A percentile compares a stretch with the other conserved stretches of the same genome.
Conservation (phyloP, 2,329 filamentous ascomycete genomes). For the Cladosporium sp. region DNA sequence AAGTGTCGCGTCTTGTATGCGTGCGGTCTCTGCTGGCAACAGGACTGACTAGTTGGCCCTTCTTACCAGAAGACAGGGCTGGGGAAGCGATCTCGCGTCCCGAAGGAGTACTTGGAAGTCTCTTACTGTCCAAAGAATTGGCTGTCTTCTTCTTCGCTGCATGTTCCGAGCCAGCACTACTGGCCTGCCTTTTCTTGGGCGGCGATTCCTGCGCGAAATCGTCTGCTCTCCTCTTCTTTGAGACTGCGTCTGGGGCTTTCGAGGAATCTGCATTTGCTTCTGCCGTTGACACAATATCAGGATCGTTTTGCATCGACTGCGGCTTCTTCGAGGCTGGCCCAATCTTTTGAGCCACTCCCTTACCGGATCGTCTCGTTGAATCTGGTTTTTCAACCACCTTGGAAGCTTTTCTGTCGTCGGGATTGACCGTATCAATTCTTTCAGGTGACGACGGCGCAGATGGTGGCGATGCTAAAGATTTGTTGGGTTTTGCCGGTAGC, state of each 20-base stretch:
- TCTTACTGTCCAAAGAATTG: conserved; percentile 1
- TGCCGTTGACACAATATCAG: conserved; percentile 2
- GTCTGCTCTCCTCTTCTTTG: conserved; percentile 23
- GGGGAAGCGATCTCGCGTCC: conserved; percentile 4
- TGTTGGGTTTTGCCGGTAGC: conserved; percentile 21
- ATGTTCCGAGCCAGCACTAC: conserved; percentile 3
- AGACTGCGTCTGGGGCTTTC: conserved; percentile 9
- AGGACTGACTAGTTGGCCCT: conserved; percentile 22
- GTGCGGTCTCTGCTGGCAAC: conserved; percentile 23
- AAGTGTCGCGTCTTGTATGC: conserved; percentile 23
- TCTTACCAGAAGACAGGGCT: conserved; percentile 15
- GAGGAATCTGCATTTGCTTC: conserved; percentile 8
- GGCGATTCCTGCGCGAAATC: conserved; percentile 9
- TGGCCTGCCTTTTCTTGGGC: not conserved
- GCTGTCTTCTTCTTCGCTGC: conserved; percentile 7
- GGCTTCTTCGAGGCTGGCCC: conserved; percentile 12
- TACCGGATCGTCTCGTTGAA: conserved; percentile 8
- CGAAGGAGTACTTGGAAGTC: conserved; percentile 5
- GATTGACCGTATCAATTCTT: conserved; percentile 11
- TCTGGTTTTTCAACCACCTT: conserved; percentile 13
- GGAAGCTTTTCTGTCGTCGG: conserved; percentile 13
- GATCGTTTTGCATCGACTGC: not conserved
- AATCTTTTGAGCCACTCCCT: conserved; percentile 28
- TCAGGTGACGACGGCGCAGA: not conserved
- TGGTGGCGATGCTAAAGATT: conserved; percentile 9